Percentiles rank a stretch among this genome's conserved stretches.
These are phyloP conservation scores for Nicotiana paniculata DNA, from an alignment of 257 asterid genomes.

Conservation along the genomic window DNA sequence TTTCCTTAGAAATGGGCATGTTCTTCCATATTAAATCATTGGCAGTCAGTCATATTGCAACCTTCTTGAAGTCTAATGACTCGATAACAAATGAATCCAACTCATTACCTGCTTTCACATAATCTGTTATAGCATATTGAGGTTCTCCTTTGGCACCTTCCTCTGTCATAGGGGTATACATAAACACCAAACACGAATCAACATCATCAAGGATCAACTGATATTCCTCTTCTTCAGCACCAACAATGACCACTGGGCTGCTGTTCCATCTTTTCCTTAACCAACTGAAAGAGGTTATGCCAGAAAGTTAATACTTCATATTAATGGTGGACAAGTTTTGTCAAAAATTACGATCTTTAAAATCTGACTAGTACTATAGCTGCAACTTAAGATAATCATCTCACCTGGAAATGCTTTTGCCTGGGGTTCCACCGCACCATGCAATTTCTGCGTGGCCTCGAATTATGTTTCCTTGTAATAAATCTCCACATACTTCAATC, in stretches of 20 bases:
- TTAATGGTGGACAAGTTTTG: neutral
- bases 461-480: constrained; percentile 76
- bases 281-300: constrained; percentile 53
- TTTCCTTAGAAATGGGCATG: neutral
- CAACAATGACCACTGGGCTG: constrained; percentile 79
- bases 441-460: constrained; percentile 79
- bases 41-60: neutral
- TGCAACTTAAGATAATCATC: constrained; percentile 15
- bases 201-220: constrained; percentile 70
- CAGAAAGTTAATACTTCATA: constrained; percentile 9
- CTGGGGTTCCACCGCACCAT: constrained; percentile 99
- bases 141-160: constrained; percentile 98
- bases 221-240: constrained; percentile 90
- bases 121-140: constrained; percentile 89
- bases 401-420: constrained; percentile 93
- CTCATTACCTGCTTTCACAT: constrained; percentile 76
- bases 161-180: constrained; percentile 95
- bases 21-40: constrained; percentile 1
- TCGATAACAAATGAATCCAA: neutral
- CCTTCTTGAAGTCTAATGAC: neutral
- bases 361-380: constrained; percentile 7
- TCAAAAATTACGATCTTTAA: neutral
- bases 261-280: constrained; percentile 87
- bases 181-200: constrained; percentile 83
- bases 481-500: constrained; percentile 73